Conservation (phyloP, 2,329 filamentous ascomycete species). For the Lecanicillium sp. region DNA sequence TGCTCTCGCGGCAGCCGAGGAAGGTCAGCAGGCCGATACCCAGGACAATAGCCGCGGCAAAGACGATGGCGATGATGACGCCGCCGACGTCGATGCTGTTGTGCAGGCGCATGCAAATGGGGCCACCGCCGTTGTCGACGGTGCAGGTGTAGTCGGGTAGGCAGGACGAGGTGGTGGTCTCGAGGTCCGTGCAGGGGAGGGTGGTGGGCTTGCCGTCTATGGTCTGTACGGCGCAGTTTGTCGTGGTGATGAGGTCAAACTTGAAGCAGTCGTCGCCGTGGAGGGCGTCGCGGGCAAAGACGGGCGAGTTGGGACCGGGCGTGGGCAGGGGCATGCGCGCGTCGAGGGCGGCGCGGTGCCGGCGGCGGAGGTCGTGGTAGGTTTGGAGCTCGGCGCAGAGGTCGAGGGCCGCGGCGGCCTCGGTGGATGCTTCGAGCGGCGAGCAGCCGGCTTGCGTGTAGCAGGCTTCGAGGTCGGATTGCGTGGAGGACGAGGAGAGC, state of each 20-base stretch:
- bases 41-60: slow-evolving; percentile 31
- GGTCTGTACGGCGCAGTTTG: slow-evolving; percentile 30
- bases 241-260: slow-evolving; percentile 25
- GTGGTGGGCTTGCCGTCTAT: slow-evolving; percentile 26
- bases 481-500: slow-evolving; percentile 20
- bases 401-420: slow-evolving; percentile 20
- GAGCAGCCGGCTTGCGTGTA: slow-evolving; percentile 28
- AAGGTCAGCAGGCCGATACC: slow-evolving; percentile 35
- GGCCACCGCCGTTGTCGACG: slow-evolving; percentile 25
- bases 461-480: slow-evolving; percentile 29
- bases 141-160: slow-evolving; percentile 36
- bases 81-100: slow-evolving; percentile 34
- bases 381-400: slow-evolving; percentile 23
- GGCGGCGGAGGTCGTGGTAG: slow-evolving; percentile 12
- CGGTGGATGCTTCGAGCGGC: slow-evolving; percentile 17
- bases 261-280: slow-evolving; percentile 25
- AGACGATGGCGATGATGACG: slow-evolving; percentile 39
- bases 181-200: slow-evolving; percentile 31
- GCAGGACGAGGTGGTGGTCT: slow-evolving; percentile 30
- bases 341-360: slow-evolving; percentile 3
- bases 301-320: slow-evolving; percentile 10
- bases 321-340: slow-evolving; percentile 11
- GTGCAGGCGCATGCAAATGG: slow-evolving; percentile 31
- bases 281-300: slow-evolving; percentile 9
- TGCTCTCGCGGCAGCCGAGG: slow-evolving; percentile 44